Base-by-base conservation (phyloP, 148 eudicot genomes). In the Camellia granthamiana region DNA sequence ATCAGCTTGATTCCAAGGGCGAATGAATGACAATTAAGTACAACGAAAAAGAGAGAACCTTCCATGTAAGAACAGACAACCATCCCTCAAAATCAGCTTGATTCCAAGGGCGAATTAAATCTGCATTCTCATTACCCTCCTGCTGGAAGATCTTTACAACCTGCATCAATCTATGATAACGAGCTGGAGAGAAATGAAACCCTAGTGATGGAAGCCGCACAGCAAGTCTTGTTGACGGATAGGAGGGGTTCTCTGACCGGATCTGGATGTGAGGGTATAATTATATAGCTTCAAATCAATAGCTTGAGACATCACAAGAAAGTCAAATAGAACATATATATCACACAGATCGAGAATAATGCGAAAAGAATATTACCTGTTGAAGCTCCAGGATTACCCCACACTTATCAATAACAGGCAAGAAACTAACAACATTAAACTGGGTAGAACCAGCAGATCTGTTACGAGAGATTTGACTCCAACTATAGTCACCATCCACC, bases 91-190 rank as follows among this genome's bases (percentile, higher is more conserved):
- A 92, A 86, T 96, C 99, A 89, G 99, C 92, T 81, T 89, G 92
- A 80, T 82, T 84, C 99, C 99, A 96, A 43, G 97, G 94, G 79
- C 86, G 90, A 77, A 82, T 72, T 65, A 80, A 78, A 72, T 86
- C 88, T 47, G 83, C 69, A 78, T 60, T 87, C 54, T 87, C 85
- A 47, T 81, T 83, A 75, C 88, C 88, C 67, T 85, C 87, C 52
- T 85, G 90, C 83, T 81, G 87, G 84, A 96, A 96, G 16, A 89
- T 83, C 85, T 92, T 91, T 23, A 85, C 88, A 72, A 96, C 88
- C 89, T 92, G 91, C 97, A 96, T 92, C 86, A 96, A 78, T 63
- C 99, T 92, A 90, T 96, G 99, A 85, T 96, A 96, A 54, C 99
- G 97, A 79, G 99, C 91, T 23, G 99, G 99, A 64, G 99, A 96